These are phyloP conservation scores for Abrus precatorius DNA, from an alignment of 306 rosid genomes.

Conservation along the genomic window DNA sequence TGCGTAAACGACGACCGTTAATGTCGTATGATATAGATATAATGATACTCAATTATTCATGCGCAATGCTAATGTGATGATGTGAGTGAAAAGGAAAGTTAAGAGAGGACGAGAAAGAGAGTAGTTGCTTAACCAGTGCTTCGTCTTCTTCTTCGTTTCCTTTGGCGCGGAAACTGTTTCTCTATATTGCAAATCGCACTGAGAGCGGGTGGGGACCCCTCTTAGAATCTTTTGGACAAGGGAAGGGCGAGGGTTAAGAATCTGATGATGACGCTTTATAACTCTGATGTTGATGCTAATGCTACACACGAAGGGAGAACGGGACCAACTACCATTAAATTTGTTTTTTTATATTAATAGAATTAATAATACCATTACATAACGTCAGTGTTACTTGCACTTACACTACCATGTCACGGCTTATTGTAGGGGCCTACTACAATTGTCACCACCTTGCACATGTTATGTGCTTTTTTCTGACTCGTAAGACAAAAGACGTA, in stretches of 20 bases:
- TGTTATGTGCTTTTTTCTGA: constrained; percentile 41
- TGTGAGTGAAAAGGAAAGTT: neutral
- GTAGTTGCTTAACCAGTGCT: constrained; percentile 16
- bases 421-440: neutral
- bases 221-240: constrained; percentile 44
- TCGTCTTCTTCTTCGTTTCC: constrained; percentile 25
- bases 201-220: constrained; percentile 43
- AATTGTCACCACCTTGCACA: constrained; percentile 39
- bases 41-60: neutral
- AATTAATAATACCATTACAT: neutral
- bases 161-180: constrained; percentile 58
- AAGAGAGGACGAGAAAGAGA: neutral
- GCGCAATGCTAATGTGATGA: neutral
- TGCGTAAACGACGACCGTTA: constrained; percentile 32
- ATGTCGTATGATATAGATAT: constrained; percentile 20
- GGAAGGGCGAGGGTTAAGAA: constrained; percentile 22
- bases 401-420: neutral
- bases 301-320: constrained; percentile 23
- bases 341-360: constrained; percentile 1
- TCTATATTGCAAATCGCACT: constrained; percentile 27
- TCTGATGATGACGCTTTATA: constrained; percentile 21
- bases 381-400: neutral
- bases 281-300: constrained; percentile 9
- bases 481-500: constrained; percentile 33
- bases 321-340: constrained; percentile 9